Evolutionary conservation across 2,329 filamentous ascomycete species (phyloP), one percentile per base, ranked within the genome.

Genomic region (Arthroderma uncinatum): DNA sequence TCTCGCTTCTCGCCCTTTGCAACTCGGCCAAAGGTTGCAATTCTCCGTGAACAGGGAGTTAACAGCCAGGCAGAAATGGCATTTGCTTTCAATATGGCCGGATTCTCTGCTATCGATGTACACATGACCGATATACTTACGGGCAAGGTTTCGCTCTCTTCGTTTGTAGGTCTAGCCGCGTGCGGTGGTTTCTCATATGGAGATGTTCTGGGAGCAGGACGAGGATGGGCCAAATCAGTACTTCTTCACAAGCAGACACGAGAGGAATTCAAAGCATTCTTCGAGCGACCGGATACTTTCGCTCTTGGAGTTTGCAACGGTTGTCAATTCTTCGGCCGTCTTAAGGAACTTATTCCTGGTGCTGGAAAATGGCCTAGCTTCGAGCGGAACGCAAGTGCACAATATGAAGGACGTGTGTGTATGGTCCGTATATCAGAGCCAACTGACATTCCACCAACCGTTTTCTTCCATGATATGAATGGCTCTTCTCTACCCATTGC

Each of bases 31-130:
- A 83, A 84, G 33, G 91, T 98, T 23, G 93, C 93, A 44, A 95
- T 98, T 64, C 82, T 98, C 21, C 82, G 93, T 67, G 93, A 97
- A 72, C 90, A 96, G 71, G 93, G 93, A 70, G 89, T 95, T 63
- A 97, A 98, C 74, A 89, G 91, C 42, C 83, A 96, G 66, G 85
- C 89, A n/a, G 93, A 98, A 72, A 95, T 98, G 89, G 93, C 93
- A 0, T 97, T 95, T 67, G 90, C 91, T 53, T 97, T 97, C 79
- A 84, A 86, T 62, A 84, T 84, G 36, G 92, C 93, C 44, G 92
- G 92, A 37, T 97, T 97, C 75, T 85, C 90, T 53, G 83, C 91
- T 12, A 82, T 97, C 50, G 92, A 98, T 67, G 86, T 97, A 1
- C 92, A 96, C 78, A 97, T 98, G 93, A 93, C 87, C 2, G 92